Conservation (phyloP, 2,329 filamentous ascomycete species). For the Microsporum canis region DNA sequence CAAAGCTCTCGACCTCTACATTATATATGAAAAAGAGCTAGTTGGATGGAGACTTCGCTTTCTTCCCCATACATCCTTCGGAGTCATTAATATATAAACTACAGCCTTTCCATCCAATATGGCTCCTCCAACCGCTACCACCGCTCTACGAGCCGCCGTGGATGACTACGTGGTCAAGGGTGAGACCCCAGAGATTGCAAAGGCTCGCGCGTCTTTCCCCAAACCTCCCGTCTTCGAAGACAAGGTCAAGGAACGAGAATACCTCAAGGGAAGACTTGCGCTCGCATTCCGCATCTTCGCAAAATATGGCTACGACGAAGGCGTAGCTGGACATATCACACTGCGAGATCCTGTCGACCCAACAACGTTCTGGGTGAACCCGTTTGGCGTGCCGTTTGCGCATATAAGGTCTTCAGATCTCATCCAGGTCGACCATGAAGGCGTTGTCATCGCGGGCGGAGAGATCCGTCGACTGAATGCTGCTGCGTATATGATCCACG, state of each 20-base stretch:
- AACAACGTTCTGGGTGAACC: conserved; percentile 55
- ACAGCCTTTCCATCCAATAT: conserved; percentile 13
- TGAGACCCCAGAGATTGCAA: not conserved
- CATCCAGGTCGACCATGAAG: conserved; percentile 53
- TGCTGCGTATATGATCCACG: conserved; percentile 43
- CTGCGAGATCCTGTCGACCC: conserved; percentile 50
- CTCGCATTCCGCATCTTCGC: conserved; percentile 49
- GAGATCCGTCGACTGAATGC: conserved; percentile 36
- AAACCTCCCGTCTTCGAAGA: conserved; percentile 30
- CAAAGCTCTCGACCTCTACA: not conserved
- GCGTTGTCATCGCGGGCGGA: conserved; percentile 53
- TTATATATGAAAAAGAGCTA: not conserved
- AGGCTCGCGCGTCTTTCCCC: conserved; percentile 19
- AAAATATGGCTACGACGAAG: conserved; percentile 48
- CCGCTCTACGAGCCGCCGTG: not conserved
- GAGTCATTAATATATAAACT: not conserved
- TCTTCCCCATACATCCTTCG: not conserved
- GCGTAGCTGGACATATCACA: conserved; percentile 54
- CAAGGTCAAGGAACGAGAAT: conserved; percentile 39
- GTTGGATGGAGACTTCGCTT: not conserved
- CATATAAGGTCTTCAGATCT: conserved; percentile 54
- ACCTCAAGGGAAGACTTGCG: conserved; percentile 45
- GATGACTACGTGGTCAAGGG: not conserved
- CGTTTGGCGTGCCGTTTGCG: conserved; percentile 50
- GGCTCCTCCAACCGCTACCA: conserved; percentile 19